These are phyloP conservation scores for Diaporthe citri DNA, from an alignment of 2,329 filamentous ascomycete genomes.

Conservation along the genomic window DNA sequence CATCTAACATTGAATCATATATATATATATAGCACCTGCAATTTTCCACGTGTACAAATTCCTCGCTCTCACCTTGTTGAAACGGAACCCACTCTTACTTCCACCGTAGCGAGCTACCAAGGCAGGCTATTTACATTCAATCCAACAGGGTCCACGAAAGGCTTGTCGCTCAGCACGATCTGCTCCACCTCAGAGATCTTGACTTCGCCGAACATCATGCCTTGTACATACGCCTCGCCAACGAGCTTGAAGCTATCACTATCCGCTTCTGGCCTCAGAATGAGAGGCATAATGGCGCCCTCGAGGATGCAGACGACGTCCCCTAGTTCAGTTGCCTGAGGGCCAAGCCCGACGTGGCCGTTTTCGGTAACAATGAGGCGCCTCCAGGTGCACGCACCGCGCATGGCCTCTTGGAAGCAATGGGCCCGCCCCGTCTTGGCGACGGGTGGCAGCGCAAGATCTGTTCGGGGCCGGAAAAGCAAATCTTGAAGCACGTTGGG, in stretches of 20 bases:
- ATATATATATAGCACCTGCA: too few relatives aligned
- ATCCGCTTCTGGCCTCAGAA: neutral
- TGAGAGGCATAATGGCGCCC: neutral
- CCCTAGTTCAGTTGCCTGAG: neutral
- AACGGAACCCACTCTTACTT: too few relatives aligned
- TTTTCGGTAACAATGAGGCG: neutral
- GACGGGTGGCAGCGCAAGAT: neutral
- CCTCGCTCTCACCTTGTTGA: too few relatives aligned
- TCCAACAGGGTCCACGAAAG: neutral
- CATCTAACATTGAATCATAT: too few relatives aligned
- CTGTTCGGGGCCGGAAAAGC: neutral
- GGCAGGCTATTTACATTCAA: too few relatives aligned
- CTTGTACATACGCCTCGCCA: neutral
- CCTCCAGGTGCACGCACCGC: neutral
- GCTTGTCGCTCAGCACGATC: neutral
- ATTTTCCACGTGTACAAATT: too few relatives aligned
- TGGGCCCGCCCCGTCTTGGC: neutral
- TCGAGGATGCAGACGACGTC: neutral
- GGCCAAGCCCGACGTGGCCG: slow-evolving; percentile 5
- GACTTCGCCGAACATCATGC: slow-evolving; percentile 8
- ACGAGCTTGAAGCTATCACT: neutral
- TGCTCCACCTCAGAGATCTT: neutral
- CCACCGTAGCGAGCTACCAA: too few relatives aligned
- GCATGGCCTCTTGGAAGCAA: neutral
- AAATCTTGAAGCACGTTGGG: neutral